phyloP scores from a whole-genome alignment of 2,329 filamentous ascomycete genomes.

The Penicillium sp. region DNA sequence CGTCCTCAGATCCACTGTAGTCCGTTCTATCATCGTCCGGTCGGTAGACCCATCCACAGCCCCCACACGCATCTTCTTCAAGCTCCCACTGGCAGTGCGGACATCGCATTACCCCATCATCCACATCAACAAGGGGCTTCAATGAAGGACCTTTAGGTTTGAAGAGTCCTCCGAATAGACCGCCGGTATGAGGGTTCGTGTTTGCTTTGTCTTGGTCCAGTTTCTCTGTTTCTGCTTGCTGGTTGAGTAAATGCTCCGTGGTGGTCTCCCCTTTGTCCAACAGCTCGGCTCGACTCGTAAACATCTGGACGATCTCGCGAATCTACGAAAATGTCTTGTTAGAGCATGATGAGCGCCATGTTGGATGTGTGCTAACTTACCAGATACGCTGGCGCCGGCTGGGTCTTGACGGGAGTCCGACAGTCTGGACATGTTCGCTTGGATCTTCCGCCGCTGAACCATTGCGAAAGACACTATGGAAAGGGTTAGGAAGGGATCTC shows the following conservation, averaged over 20 bases:
- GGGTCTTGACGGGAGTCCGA: conserved; percentile 58
- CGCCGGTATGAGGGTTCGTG: conserved; percentile 51
- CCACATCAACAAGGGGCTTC: conserved; percentile 55
- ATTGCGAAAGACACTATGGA: conserved; percentile 58
- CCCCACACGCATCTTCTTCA: conserved; percentile 56
- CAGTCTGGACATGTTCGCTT: conserved; percentile 72
- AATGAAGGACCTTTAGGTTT: conserved; percentile 34
- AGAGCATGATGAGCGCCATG: background rate
- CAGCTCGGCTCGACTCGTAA: conserved; percentile 61
- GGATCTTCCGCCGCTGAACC: conserved; percentile 55
- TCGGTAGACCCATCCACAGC: conserved; percentile 54
- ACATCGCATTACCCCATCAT: conserved; percentile 65
- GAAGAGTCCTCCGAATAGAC: conserved; percentile 66
- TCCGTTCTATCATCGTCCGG: conserved; percentile 46
- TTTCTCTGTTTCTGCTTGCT: conserved; percentile 60
- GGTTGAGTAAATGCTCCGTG: conserved; percentile 60
- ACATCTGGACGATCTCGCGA: conserved; percentile 65
- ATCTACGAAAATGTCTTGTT: conserved; percentile 47
- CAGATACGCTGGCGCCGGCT: conserved; percentile 66
- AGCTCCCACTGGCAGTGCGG: conserved; percentile 65
- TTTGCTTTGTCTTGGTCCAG: conserved; percentile 64
- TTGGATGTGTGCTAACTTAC: conserved; percentile 41
- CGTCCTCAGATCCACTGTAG: conserved; percentile 49
- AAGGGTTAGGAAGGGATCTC: conserved; percentile 25
- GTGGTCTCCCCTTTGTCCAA: conserved; percentile 65